phyloP scores from a whole-genome alignment of 2,329 filamentous ascomycete genomes.

The Sporothrix euskadiensis region DNA sequence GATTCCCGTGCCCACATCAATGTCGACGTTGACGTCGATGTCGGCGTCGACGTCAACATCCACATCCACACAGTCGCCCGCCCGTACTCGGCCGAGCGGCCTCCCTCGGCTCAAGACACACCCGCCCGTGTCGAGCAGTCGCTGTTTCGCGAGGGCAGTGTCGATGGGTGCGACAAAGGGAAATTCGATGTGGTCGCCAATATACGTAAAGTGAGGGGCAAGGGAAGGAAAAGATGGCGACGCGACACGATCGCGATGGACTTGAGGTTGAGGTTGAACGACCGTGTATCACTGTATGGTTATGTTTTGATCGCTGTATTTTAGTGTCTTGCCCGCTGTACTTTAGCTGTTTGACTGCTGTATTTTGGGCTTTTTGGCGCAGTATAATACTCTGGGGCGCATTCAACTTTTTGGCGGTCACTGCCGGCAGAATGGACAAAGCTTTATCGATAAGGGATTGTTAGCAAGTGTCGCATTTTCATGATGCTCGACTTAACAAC shows the following conservation, averaged over 20 bases:
- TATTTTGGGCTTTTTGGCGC: neutral
- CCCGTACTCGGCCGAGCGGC: neutral
- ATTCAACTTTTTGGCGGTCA: slow-evolving; percentile 14
- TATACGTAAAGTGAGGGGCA: slow-evolving; percentile 10
- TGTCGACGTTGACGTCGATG: neutral
- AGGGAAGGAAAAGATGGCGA: neutral
- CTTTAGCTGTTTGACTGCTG: neutral
- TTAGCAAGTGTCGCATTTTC: neutral
- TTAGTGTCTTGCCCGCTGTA: slow-evolving; percentile 5
- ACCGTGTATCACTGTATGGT: neutral
- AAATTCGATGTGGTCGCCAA: neutral
- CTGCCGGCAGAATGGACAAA: neutral
- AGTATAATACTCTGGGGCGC: neutral
- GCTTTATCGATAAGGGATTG: slow-evolving; percentile 13
- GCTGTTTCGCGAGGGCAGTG: neutral
- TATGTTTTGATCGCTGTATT: neutral
- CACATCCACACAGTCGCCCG: neutral
- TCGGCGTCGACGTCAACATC: neutral
- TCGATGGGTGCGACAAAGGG: neutral
- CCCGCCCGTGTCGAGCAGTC: neutral
- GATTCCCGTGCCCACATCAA: neutral
- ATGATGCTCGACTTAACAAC: neutral
- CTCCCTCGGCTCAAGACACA: slow-evolving; percentile 7
- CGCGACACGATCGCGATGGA: neutral
- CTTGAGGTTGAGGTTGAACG: neutral